Evolutionary conservation across 2,329 filamentous ascomycete genomes (phyloP).

Genomic region (Monosporascus sp.): DNA sequence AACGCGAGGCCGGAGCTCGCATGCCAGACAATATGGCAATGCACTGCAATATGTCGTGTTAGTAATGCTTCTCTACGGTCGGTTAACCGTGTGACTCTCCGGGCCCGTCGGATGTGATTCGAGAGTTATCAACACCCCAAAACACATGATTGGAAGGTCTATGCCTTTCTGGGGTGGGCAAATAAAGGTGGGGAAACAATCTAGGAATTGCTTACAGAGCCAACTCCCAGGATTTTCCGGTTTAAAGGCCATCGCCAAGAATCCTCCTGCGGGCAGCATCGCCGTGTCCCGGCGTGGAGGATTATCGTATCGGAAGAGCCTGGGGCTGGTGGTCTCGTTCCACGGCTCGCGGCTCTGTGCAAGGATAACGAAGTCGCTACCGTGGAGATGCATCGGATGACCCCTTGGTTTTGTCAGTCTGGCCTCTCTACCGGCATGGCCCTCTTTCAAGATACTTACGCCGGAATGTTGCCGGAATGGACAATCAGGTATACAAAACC

Average conservation of each 20-base stretch:
- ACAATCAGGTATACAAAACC: slow-evolving; percentile 16
- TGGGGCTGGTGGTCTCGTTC: slow-evolving; percentile 1
- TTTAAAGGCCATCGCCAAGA: slow-evolving; percentile 1
- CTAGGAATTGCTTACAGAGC: slow-evolving; percentile 2
- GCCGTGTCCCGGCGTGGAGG: slow-evolving; percentile 6
- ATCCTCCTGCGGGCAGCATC: background rate
- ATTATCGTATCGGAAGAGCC: slow-evolving; percentile 10
- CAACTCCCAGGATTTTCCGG: slow-evolving; percentile 7
- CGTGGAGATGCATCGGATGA: slow-evolving; percentile 47
- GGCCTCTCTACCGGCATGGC: slow-evolving; percentile 9
- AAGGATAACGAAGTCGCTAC: slow-evolving; percentile 44
- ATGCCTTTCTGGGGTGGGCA: too few relatives aligned
- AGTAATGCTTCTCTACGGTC: background rate
- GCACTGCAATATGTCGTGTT: background rate
- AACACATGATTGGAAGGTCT: too few relatives aligned
- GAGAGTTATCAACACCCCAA: too few relatives aligned
- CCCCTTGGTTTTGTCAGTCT: slow-evolving; percentile 16
- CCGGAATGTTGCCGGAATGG: slow-evolving; percentile 1
- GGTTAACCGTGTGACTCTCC: background rate
- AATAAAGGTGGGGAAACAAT: too few relatives aligned
- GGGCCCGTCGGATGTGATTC: too few relatives aligned
- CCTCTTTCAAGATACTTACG: slow-evolving; percentile 11
- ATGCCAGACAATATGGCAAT: slow-evolving; percentile 25
- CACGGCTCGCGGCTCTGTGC: slow-evolving; percentile 18
- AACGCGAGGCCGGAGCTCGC: slow-evolving; percentile 19